Evolutionary conservation across 352 stramenopile species (phyloP).

Genomic region (Peronosclerospora sorghi): DNA sequence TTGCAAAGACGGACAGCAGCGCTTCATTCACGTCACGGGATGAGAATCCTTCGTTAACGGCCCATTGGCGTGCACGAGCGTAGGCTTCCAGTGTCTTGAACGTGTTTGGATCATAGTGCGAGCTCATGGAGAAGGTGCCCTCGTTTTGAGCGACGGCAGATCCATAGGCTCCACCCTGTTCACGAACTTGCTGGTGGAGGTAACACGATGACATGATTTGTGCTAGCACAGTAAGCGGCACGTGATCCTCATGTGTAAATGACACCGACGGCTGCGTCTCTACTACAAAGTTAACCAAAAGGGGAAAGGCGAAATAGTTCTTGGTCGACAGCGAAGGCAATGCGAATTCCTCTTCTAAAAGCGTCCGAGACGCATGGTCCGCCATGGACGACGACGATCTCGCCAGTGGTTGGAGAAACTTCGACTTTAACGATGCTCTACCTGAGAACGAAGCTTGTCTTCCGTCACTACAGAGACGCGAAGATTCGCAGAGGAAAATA

Average conservation of each 20-base stretch:
- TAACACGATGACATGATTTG: constrained; percentile 82
- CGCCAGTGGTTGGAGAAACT: constrained; percentile 35
- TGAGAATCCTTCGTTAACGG: constrained; percentile 38
- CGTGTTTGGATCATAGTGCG: constrained; percentile 81
- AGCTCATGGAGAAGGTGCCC: constrained; percentile 71
- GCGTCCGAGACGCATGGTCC: constrained; percentile 10
- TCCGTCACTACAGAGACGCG: constrained; percentile 66
- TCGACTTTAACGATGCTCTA: constrained; percentile 37
- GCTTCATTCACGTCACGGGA: constrained; percentile 72
- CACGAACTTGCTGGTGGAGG: constrained; percentile 70
- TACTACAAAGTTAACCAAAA: constrained; percentile 79
- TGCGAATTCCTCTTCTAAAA: constrained; percentile 13
- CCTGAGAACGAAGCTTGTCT: constrained; percentile 41
- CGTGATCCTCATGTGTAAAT: constrained; percentile 64
- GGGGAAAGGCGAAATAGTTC: constrained; percentile 63
- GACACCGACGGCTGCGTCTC: constrained; percentile 61
- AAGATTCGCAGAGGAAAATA: constrained; percentile 49
- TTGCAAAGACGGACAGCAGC: constrained; percentile 66
- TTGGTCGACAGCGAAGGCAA: constrained; percentile 22
- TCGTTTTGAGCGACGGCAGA: constrained; percentile 59
- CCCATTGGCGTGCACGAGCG: constrained; percentile 41
- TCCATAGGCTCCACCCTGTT: constrained; percentile 72
- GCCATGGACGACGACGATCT: constrained; percentile 5
- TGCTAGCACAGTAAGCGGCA: constrained; percentile 57
- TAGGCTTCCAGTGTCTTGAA: constrained; percentile 68